phyloP scores from a whole-genome alignment of 208 protist species.

The Trypanosoma mega region DNA sequence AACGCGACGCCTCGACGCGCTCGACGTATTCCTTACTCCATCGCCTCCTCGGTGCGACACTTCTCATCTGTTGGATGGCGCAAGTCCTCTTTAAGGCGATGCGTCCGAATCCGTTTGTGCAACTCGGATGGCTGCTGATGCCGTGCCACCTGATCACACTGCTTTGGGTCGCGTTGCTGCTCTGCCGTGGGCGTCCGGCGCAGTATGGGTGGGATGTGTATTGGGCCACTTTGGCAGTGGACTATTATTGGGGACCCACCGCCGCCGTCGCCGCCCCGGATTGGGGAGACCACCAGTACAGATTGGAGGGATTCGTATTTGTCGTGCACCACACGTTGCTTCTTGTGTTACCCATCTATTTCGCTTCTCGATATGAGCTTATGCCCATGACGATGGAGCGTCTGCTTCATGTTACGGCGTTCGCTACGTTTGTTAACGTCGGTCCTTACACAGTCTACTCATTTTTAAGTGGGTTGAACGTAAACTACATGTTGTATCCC shows the following conservation, averaged over 20 bases:
- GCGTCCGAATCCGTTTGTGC: conserved; percentile 60
- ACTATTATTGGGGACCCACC: conserved; percentile 53
- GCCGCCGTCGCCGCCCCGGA: conserved; percentile 42
- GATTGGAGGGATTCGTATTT: conserved; percentile 54
- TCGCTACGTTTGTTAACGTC: conserved; percentile 54
- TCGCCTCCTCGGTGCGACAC: conserved; percentile 28
- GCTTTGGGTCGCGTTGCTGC: conserved; percentile 50
- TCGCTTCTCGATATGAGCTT: conserved; percentile 49
- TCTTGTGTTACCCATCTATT: conserved; percentile 69
- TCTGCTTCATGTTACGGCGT: conserved; percentile 60
- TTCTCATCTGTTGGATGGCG: conserved; percentile 37
- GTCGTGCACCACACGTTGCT: conserved; percentile 59
- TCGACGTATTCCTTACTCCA: conserved; percentile 43
- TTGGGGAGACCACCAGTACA: conserved; percentile 61
- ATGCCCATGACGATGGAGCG: conserved; percentile 37
- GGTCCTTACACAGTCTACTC: conserved; percentile 42
- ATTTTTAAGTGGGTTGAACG: conserved; percentile 61
- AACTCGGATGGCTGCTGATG: conserved; percentile 82
- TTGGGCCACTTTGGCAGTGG: conserved; percentile 53
- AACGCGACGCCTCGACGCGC: conserved; percentile 15
- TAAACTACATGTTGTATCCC: conserved; percentile 79
- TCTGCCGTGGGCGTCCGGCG: conserved; percentile 20
- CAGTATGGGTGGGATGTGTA: conserved; percentile 55
- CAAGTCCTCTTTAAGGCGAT: conserved; percentile 52
- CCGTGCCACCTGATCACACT: conserved; percentile 74